Percentiles rank a stretch among this genome's conserved stretches.
Conservation (phyloP, 495 filamentous ascomycete species). For the Annulohypoxylon bovei region DNA sequence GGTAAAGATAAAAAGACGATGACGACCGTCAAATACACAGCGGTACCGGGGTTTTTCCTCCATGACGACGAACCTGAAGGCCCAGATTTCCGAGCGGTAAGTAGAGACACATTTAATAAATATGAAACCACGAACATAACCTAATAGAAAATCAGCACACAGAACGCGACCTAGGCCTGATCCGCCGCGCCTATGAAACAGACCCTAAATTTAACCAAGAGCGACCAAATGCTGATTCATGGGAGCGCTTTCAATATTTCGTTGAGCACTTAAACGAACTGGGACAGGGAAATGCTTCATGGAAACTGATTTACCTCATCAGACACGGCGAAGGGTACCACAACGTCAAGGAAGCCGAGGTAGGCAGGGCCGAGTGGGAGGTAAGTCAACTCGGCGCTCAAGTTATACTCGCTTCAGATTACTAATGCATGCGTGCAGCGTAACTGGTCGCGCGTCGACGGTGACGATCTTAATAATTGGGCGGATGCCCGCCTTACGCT, state of each 20-base stretch:
- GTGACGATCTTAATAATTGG: constrained; percentile 74
- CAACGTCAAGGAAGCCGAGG: constrained; percentile 50
- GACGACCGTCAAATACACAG: constrained; percentile 2
- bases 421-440: constrained; percentile 31
- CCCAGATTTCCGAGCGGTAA: constrained; percentile 31
- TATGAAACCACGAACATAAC: not conserved
- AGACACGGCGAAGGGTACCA: constrained; percentile 53
- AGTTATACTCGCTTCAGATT: not conserved
- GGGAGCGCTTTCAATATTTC: constrained; percentile 48
- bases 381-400: constrained; percentile 27
- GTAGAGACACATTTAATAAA: not conserved
- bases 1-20: not conserved
- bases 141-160: constrained; percentile 35
- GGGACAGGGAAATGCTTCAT: constrained; percentile 24
- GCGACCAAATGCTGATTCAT: constrained; percentile 34
- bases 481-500: constrained; percentile 73
- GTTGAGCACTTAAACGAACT: constrained; percentile 42
- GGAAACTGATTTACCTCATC: constrained; percentile 49
- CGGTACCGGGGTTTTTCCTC: constrained; percentile 25
- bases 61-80: constrained; percentile 31
- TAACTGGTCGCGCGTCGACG: constrained; percentile 76
- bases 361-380: constrained; percentile 49
- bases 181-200: constrained; percentile 43
- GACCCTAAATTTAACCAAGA: constrained; percentile 37
- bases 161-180: constrained; percentile 44